Evolutionary conservation across 257 asterid genomes (phyloP), one percentile per base, ranked within the genome.

Genomic region (Nicotiana tomentosiformis): DNA sequence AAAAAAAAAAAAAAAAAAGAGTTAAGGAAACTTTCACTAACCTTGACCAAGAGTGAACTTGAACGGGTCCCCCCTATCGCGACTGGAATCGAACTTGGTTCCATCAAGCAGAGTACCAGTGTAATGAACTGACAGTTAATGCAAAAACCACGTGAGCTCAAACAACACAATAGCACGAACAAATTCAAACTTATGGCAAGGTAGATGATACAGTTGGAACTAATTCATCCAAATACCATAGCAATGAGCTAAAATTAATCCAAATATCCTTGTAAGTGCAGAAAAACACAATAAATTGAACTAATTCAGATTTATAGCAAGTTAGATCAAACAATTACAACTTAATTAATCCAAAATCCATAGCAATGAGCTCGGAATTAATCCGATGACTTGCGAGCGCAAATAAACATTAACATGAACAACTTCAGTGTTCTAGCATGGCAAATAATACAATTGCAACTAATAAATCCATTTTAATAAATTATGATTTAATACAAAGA

Each of bases 21-120:
- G 65, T 33, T 17, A 3, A 20, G 35, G 55, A 49, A 9, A 64
- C 67, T 5, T 17, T 51, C 58, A 46, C 90, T 60, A 53, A 92
- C 96, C 97, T 93, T 92, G 96, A 61, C 94, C 96, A 30, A 92
- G 96, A 65, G 94, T 88, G 89, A 92, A 92, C 53, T 85, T 85
- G 83, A 92, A 92, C 35, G 96, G 93, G 55, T 84, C 85, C 17
- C 85, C 90, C 78, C 93, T 87, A 77, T 92, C 94, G 14, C 96
- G 93, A 55, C 96, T 92, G n/a, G 96, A 92, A 81, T 90, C 97
- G 14, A 92, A 92, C 88, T 92, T 92, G 8, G 97, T 91, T 12
- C 97, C 97, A 14, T 92, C 94, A 17, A 91, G 89, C 89, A 90
- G 55, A 78, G 94, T 92, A 5, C 97, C 97, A 58, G 93, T 91